phyloP scores from a whole-genome alignment of 176 grass and related monocot genomes.

The Saccharum spontaneum region DNA sequence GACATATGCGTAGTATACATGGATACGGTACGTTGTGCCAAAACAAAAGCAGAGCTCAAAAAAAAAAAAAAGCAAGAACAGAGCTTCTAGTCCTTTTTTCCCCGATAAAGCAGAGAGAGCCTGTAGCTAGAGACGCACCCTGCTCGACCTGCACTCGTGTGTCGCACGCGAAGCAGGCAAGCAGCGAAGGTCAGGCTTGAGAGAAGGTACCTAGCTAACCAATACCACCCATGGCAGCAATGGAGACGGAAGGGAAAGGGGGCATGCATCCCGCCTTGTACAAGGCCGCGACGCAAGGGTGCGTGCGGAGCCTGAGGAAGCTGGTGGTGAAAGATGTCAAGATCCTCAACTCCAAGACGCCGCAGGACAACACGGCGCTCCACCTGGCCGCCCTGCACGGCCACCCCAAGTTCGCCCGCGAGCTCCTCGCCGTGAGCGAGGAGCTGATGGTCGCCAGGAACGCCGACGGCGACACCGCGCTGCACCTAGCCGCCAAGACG shows the following conservation, averaged over 20 bases:
- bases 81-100: no score
- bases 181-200: neutral
- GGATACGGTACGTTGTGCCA: no score
- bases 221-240: neutral
- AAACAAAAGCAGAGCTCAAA: no score
- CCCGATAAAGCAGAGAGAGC: neutral
- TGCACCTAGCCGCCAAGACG: slow-evolving; percentile 55
- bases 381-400: slow-evolving; percentile 54
- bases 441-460: slow-evolving; percentile 38
- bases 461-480: slow-evolving; percentile 57
- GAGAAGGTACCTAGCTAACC: neutral
- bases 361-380: slow-evolving; percentile 55
- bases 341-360: slow-evolving; percentile 46
- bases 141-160: neutral
- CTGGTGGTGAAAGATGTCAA: neutral
- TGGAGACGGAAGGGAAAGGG: neutral
- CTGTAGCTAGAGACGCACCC: neutral
- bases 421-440: neutral
- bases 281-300: slow-evolving; percentile 48
- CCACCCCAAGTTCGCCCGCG: slow-evolving; percentile 23
- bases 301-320: neutral
- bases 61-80: no score
- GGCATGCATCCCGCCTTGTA: slow-evolving; percentile 50
- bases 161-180: neutral
- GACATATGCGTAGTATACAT: neutral